Conservation (phyloP, 2,329 filamentous ascomycete genomes). For the Dissoconium aciculare region DNA sequence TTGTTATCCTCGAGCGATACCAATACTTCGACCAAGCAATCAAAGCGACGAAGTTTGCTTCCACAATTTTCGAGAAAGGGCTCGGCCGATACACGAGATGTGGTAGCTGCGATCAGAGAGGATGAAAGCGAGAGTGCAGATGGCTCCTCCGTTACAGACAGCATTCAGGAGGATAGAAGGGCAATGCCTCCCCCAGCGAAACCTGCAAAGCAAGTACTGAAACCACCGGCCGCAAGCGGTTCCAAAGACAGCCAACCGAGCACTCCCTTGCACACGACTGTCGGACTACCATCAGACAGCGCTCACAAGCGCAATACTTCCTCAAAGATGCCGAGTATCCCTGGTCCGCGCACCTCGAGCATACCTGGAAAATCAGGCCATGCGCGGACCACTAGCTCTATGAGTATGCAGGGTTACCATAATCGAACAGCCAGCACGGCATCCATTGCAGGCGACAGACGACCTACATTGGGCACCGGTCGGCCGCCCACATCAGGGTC, state of each 20-base stretch:
- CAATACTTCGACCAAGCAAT: slow-evolving; percentile 12
- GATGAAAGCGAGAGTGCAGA: slow-evolving; percentile 12
- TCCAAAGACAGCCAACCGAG: not conserved
- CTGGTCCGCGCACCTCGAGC: not conserved
- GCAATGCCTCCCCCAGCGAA: slow-evolving; percentile 19
- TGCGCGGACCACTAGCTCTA: not conserved
- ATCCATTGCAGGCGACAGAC: not conserved
- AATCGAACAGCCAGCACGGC: not conserved
- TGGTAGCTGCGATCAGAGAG: slow-evolving; percentile 10
- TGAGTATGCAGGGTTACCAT: not conserved
- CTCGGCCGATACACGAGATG: slow-evolving; percentile 10
- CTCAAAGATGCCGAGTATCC: not conserved
- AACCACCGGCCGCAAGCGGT: not conserved
- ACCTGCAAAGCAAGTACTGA: slow-evolving; percentile 5
- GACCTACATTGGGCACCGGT: not conserved
- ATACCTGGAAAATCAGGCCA: not conserved
- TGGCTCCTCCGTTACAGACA: slow-evolving; percentile 5
- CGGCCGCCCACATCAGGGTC: not conserved
- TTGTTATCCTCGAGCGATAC: not conserved
- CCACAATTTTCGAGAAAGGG: slow-evolving; percentile 17
- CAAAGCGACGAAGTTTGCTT: slow-evolving; percentile 21
- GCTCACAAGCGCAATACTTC: not conserved
- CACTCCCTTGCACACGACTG: not conserved
- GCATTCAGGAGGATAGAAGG: slow-evolving; percentile 9
- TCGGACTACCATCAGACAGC: not conserved